Evolutionary conservation across 805 yeast genomes (phyloP).

Genomic region (Monosporozyma siamensis): DNA sequence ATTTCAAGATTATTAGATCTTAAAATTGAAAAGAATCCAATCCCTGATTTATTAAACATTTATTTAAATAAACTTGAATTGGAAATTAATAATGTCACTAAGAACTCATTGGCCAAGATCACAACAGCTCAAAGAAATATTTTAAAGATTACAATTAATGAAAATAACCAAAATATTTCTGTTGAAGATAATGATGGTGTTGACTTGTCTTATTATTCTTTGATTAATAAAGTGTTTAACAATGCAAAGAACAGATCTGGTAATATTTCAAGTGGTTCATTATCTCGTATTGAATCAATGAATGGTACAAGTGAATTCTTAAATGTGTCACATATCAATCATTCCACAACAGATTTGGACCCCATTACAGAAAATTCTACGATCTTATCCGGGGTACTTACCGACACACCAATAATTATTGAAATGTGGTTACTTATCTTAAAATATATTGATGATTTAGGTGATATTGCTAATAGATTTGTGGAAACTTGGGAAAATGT

Average conservation of each 20-base stretch:
- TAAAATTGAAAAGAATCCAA: constrained; percentile 57
- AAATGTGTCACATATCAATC: background rate
- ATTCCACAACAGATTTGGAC: background rate
- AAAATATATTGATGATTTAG: constrained; percentile 35
- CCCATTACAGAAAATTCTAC: background rate
- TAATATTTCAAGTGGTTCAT: background rate
- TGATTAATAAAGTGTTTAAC: constrained; percentile 15
- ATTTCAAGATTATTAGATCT: constrained; percentile 52
- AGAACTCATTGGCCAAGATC: constrained; percentile 34
- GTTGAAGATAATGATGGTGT: constrained; percentile 20
- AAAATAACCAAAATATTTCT: constrained; percentile 8
- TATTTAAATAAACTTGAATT: constrained; percentile 36
- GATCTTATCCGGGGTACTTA: constrained; percentile 18
- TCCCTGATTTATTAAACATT: constrained; percentile 49
- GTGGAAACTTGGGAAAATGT: constrained; percentile 46
- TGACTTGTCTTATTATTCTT: constrained; percentile 28
- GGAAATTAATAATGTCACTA: constrained; percentile 35
- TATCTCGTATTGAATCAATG: background rate
- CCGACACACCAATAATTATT: constrained; percentile 46
- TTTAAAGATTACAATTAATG: constrained; percentile 17
- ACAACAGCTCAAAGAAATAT: constrained; percentile 34
- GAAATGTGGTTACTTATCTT: constrained; percentile 51
- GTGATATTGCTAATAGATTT: constrained; percentile 33
- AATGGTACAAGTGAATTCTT: background rate
- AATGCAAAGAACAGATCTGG: background rate